These are phyloP conservation scores for Hanseniaspora singularis DNA, from an alignment of 805 yeast genomes.

Conservation along the genomic window DNA sequence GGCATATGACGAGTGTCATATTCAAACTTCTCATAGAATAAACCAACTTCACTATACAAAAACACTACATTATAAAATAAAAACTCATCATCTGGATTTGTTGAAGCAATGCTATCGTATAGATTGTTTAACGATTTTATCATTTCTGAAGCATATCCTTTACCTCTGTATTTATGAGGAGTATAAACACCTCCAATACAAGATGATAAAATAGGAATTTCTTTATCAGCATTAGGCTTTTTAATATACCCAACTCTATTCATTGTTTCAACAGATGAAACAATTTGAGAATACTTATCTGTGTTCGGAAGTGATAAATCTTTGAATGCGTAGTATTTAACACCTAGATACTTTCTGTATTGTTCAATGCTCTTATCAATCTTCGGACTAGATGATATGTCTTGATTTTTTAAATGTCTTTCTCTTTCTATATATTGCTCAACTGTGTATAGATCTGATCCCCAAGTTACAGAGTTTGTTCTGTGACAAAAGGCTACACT, in stretches of 20 bases:
- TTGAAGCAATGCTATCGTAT: constrained; percentile 24
- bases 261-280: constrained; percentile 34
- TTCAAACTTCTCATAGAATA: constrained; percentile 53
- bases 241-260: constrained; percentile 29
- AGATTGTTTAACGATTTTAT: constrained; percentile 29
- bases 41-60: constrained; percentile 65
- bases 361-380: background rate
- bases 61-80: constrained; percentile 29
- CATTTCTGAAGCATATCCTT: constrained; percentile 46
- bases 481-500: constrained; percentile 30
- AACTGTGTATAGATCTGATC: constrained; percentile 23
- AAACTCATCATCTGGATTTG: constrained; percentile 19
- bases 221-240: constrained; percentile 23
- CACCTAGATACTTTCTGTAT: constrained; percentile 25
- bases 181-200: constrained; percentile 54
- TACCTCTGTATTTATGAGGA: constrained; percentile 35
- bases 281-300: constrained; percentile 28
- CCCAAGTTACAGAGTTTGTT: constrained; percentile 30
- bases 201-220: constrained; percentile 28
- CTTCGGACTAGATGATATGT: background rate
- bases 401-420: constrained; percentile 16
- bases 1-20: constrained; percentile 36
- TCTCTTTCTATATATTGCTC: constrained; percentile 33
- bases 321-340: constrained; percentile 30
- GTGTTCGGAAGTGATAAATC: constrained; percentile 21